Evolutionary conservation across 1,284 basidiomycete genomes (phyloP), one percentile per base, ranked within the genome.

Genomic region (Singerocomus rubriflavus): DNA sequence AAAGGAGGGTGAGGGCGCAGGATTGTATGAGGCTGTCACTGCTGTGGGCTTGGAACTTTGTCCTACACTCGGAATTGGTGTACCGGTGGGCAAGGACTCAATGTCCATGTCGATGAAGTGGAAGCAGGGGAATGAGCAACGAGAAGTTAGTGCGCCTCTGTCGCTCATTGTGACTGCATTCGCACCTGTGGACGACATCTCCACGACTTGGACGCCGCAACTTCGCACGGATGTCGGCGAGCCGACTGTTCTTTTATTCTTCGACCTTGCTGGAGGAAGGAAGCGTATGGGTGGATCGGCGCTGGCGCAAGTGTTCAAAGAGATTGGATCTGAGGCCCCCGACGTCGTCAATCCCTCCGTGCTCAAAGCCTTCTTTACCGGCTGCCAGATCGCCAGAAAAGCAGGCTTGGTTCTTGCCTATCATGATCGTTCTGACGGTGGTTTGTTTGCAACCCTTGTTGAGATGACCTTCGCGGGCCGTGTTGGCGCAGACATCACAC

Each of bases 91-190:
- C 30, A 99, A 99, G 73, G 96, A 99, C 71, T 98, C 94, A 4
- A 98, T 99, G 97, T 95, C 92, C 31, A 99, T 99, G 96, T 89
- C 91, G 54, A 99, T 98, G 96, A 89, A 86, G 61, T 99, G 96
- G 96, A 78, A 67, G 47, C 71, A 87, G 27, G 77, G 77, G 8
- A 77, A 73, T 25, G 80, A 85, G 57, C 74, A 82, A 62, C 85
- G 84, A 53, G 86, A 94, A 62, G 91, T 99, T 52, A 95, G 85
- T 38, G 81, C 96, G 5, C 97, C 96, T 3, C 71, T 98, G 44
- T 97, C 94, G 21, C 76, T 97, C 57, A 92, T 98, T 64, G 83
- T 98, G 53, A 98, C 97, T 13, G 96, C 96, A 1, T 99, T 99
- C 64, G 87, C 93, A 2, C 85, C 90, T 2, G 93, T 98, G 46